Conservation (phyloP, 2,329 filamentous ascomycete species). For the Aaosphaeria pasadenensis region DNA sequence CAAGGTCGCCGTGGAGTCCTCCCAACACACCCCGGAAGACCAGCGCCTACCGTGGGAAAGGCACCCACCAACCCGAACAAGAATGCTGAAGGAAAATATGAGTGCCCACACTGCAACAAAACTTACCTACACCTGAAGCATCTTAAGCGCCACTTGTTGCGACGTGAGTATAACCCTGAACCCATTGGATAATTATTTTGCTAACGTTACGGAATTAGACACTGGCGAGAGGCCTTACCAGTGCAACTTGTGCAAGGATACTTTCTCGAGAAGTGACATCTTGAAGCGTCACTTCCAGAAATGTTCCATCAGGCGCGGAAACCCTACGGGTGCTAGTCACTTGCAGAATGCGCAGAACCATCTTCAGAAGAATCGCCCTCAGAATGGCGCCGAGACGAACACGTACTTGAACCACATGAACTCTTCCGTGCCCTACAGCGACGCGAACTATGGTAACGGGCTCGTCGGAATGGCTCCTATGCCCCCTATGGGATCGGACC, state of each 20-base stretch:
- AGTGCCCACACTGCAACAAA: constrained; percentile 97
- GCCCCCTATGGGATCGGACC: constrained; percentile 27
- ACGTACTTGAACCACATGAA: constrained; percentile 35
- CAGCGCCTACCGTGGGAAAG: constrained; percentile 76
- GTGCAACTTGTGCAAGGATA: constrained; percentile 96
- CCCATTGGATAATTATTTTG: constrained; percentile 2
- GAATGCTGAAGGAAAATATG: constrained; percentile 96
- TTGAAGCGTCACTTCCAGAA: constrained; percentile 99
- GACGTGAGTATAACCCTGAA: constrained; percentile 67
- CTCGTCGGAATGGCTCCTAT: constrained; percentile 32
- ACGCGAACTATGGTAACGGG: constrained; percentile 24
- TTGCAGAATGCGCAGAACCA: constrained; percentile 89
- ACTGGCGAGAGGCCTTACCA: constrained; percentile 97
- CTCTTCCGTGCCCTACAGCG: constrained; percentile 32
- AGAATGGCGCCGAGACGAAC: constrained; percentile 31
- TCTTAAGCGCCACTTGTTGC: constrained; percentile 88
- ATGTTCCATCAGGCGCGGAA: constrained; percentile 93
- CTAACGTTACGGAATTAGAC: constrained; percentile 57
- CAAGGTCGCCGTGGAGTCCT: constrained; percentile 90
- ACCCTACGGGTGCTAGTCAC: constrained; percentile 92
- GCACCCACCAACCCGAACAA: constrained; percentile 84
- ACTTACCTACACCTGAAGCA: constrained; percentile 98
- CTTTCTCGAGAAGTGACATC: constrained; percentile 96
- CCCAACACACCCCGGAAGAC: constrained; percentile 83
- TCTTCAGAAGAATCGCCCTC: constrained; percentile 64